Base-by-base conservation (phyloP, 306 rosid genomes). In the Luffa aegyptiaca region DNA sequence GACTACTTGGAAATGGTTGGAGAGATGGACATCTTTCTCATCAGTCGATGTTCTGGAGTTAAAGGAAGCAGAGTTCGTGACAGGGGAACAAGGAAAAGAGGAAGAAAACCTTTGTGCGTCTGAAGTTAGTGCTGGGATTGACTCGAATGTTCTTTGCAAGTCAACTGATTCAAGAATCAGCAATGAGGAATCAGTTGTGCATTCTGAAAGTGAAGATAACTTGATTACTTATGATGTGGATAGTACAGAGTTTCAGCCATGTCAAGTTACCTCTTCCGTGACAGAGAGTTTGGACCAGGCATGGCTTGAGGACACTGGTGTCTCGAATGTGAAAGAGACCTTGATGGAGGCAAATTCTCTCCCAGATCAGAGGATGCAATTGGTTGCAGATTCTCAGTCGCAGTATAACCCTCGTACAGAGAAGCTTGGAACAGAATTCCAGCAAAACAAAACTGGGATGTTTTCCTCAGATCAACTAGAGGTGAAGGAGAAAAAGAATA, bases 1-100 rank as follows among this genome's bases (percentile, higher is more conserved):
- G 80, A 89, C 97, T 82, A 92, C 94, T 66, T 91, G 96, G 99
- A 88, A 86, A 78, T 95, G 99, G 99, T 81, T 95, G 89, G 99
- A 95, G 89, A 95, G 95, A 78, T 95, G 99, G 99, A 91, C 89
- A 88, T 81, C 92, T 75, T 87, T 87, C 44, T 85, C 94, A 61
- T 77, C 91, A 11, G 70, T 59, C 61, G 87, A 85, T 82, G 37
- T 76, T 81, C 84, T 68, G 10, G 88, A 89, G 81, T 16, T 77
- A 58, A 83, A 79, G 59, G 79, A 87, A 53, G 70, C 78, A 52
- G 84, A 72, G 71, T 36, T 80, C 59, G 12, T 41, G 75, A 17
- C 84, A 55, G 90, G 86, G 56, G 87, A 91, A 56, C 84, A 75
- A 53, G 89, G 82, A 18, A 79, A 72, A 79, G 85, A 72, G 56